Evolutionary conservation across 2,329 filamentous ascomycete genomes (phyloP), one percentile per base, ranked within the genome.

Genomic region (Pleomassaria siparia): DNA sequence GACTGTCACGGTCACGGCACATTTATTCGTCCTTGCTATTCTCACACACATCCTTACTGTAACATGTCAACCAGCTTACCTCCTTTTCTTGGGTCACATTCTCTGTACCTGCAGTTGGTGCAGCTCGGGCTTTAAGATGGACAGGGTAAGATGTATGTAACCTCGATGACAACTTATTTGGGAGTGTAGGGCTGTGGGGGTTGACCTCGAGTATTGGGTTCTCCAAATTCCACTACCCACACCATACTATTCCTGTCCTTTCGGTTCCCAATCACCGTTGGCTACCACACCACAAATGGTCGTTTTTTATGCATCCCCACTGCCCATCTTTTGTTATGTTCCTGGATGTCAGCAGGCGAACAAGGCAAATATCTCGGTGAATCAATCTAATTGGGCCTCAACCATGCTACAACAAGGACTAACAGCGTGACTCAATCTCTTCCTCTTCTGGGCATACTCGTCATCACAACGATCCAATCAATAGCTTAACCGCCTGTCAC

Each of bases 121-220:
- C 11, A 21, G 42, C 36, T 13, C 29, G 28, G n/a, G 24, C 16
- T 33, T 22, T 25, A 21, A 42, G 32, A 22, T 29, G 25, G 15
- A 40, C 22, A 39, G 32, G 15, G 33, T 46, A 26, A 47, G 44
- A 42, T 20, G 37, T 39, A 46, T 51, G 47, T 49, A 44, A 47
- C 44, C 21, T 43, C 37, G 12, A 40, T 54, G 35, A 41, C 42
- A 40, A 32, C 33, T 13, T 30, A 7, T 9, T 9, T 5, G 6
- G 12, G 29, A n/a, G 33, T 25, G 21, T 32, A 28, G 42, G 46
- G 48, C 24, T 16, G 16, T 28, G 20, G 43, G 40, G 26, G 12
- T 32, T 29, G 16, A 22, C 15, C 25, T 10, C 16, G n/a, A 15
- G n/a, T n/a, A n/a, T n/a, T n/a, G n/a, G n/a, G n/a, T n/a, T 30